phyloP scores from a whole-genome alignment of 352 stramenopile genomes.

The Globisporangium sylvaticum region DNA sequence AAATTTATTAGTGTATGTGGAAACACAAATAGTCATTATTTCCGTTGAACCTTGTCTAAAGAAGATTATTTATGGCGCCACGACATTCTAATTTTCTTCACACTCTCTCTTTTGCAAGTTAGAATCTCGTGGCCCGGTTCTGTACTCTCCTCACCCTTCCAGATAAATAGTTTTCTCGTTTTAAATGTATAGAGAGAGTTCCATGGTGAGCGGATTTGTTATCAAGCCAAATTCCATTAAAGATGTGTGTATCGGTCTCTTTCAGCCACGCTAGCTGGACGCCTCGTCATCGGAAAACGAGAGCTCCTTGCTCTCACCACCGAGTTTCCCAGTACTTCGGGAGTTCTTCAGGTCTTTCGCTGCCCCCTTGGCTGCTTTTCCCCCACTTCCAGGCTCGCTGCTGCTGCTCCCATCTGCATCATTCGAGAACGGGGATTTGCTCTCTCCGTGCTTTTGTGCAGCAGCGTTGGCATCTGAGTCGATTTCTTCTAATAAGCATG shows the following conservation, averaged over 20 bases:
- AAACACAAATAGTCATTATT: too few relatives aligned
- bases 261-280: not conserved
- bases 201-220: not conserved
- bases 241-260: too few relatives aligned
- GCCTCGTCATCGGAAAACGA: conserved; percentile 12
- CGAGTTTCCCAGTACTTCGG: not conserved
- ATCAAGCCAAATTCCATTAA: not conserved
- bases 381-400: not conserved
- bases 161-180: not conserved
- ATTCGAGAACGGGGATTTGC: not conserved
- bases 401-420: not conserved
- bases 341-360: not conserved
- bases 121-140: too few relatives aligned
- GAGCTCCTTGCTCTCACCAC: not conserved
- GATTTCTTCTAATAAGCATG: too few relatives aligned
- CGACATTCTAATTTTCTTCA: too few relatives aligned
- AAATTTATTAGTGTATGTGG: too few relatives aligned
- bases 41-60: too few relatives aligned
- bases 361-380: not conserved
- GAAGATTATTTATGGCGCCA: too few relatives aligned
- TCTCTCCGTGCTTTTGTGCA: not conserved
- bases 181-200: not conserved
- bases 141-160: not conserved
- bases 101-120: too few relatives aligned
- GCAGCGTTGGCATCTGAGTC: not conserved